A percentile compares a stretch with the other conserved stretches of the same genome.
These are phyloP conservation scores for Penicillium crystallinum DNA, from an alignment of 495 filamentous ascomycete species.

Conservation along the genomic window DNA sequence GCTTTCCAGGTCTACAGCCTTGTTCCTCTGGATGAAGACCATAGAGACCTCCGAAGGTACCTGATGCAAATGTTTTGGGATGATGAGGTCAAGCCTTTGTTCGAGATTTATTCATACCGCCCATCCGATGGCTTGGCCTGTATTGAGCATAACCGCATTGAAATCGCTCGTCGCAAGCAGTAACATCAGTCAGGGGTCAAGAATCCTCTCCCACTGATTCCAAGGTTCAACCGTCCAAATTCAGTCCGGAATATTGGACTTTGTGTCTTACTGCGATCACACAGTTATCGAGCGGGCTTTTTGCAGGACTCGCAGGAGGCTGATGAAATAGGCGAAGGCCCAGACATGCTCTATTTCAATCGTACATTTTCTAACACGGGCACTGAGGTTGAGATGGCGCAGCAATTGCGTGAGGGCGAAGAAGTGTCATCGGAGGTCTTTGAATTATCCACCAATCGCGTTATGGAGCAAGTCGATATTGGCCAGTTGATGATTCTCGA, in stretches of 20 bases:
- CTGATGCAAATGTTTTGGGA: conserved; percentile 7
- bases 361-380: conserved; percentile 10
- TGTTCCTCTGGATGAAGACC: conserved; percentile 19
- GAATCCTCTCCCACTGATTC: conserved; percentile 13
- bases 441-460: conserved; percentile 6
- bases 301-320: neutral
- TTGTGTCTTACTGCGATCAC: conserved; percentile 13
- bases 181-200: conserved; percentile 7
- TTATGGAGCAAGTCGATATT: conserved; percentile 6
- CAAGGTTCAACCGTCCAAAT: neutral
- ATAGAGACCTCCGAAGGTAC: conserved; percentile 13
- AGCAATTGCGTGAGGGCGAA: neutral
- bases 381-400: neutral
- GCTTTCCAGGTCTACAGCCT: conserved; percentile 23
- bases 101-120: conserved; percentile 20
- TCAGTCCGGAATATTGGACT: neutral
- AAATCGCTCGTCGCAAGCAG: conserved; percentile 22
- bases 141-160: conserved; percentile 18
- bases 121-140: conserved; percentile 19
- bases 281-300: conserved; percentile 16
- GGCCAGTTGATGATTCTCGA: conserved; percentile 7
- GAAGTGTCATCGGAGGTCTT: conserved; percentile 2
- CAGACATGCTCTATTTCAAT: conserved; percentile 13
- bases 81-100: conserved; percentile 10
- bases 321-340: conserved; percentile 4